Percentiles rank a stretch among this genome's conserved stretches.
phyloP scores from a whole-genome alignment of 208 protist genomes.

The Leishmania amazonensis region DNA sequence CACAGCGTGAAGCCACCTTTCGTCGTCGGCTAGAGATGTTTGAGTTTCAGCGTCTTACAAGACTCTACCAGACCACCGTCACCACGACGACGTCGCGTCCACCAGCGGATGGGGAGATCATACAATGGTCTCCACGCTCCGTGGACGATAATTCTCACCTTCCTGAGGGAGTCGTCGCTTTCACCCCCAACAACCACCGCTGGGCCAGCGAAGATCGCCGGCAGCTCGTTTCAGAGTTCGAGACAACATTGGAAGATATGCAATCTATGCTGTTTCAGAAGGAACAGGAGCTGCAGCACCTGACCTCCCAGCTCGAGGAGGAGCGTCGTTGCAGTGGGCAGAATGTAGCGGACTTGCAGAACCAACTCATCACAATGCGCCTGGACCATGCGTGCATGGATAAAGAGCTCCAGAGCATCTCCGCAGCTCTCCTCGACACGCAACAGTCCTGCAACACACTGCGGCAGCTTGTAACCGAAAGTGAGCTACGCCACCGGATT shows the following conservation, averaged over 20 bases:
- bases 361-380: constrained; percentile 23
- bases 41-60: constrained; percentile 12
- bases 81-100: not conserved
- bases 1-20: constrained; percentile 9
- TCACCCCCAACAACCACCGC: not conserved
- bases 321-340: constrained; percentile 12
- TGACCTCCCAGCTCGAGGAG: constrained; percentile 14
- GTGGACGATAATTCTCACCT: not conserved
- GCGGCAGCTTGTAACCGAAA: constrained; percentile 15
- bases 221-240: constrained; percentile 22
- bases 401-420: constrained; percentile 22
- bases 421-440: constrained; percentile 19
- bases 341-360: constrained; percentile 13
- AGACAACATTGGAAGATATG: constrained; percentile 18
- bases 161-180: not conserved
- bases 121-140: no score
- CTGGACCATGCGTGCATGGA: constrained; percentile 22
- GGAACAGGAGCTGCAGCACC: constrained; percentile 17
- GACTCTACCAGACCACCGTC: constrained; percentile 14
- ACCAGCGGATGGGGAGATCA: not conserved
- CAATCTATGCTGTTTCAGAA: constrained; percentile 14
- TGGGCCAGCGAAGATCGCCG: not conserved
- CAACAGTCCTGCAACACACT: constrained; percentile 20
- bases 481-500: constrained; percentile 12
- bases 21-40: constrained; percentile 6